phyloP scores from a whole-genome alignment of 495 filamentous ascomycete genomes.

The Trichocladium antarcticum region DNA sequence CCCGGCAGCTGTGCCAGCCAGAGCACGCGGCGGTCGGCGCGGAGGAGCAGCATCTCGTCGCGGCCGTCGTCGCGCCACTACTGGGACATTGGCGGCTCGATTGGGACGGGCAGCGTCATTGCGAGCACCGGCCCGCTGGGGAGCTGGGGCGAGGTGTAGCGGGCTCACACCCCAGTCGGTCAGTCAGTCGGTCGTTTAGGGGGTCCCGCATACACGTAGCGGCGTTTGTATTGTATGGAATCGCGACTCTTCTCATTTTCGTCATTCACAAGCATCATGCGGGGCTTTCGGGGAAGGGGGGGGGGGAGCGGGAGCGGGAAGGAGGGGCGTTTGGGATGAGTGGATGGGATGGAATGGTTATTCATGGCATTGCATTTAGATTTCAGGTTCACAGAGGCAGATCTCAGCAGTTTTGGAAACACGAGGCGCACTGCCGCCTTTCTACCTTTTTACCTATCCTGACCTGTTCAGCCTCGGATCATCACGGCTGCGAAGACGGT shows the following conservation, averaged over 20 bases:
- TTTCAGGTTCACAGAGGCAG: not conserved
- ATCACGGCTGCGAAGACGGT: too few species aligned
- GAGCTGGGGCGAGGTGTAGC: slow-evolving; percentile 60
- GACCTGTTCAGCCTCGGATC: not conserved
- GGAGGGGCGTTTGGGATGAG: not conserved
- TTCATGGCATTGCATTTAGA: not conserved
- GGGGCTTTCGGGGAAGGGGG: too few species aligned
- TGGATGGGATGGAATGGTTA: not conserved
- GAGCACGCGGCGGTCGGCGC: slow-evolving; percentile 54
- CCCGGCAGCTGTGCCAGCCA: slow-evolving; percentile 66
- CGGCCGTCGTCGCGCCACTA: slow-evolving; percentile 52
- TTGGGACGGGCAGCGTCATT: slow-evolving; percentile 60
- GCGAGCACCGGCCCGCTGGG: slow-evolving; percentile 55
- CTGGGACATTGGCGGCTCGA: slow-evolving; percentile 75
- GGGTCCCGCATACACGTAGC: too few species aligned
- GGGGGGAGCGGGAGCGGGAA: too few species aligned
- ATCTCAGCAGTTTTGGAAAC: too few species aligned
- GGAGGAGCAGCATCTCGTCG: slow-evolving; percentile 50
- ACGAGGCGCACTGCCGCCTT: too few species aligned
- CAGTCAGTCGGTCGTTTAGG: too few species aligned
- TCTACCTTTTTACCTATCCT: not conserved
- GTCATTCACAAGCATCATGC: too few species aligned
- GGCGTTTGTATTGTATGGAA: too few species aligned
- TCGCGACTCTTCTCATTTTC: too few species aligned
- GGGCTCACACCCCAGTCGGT: not conserved